Conservation (phyloP, 2,329 filamentous ascomycete species). For the Paraphoma sp. region DNA sequence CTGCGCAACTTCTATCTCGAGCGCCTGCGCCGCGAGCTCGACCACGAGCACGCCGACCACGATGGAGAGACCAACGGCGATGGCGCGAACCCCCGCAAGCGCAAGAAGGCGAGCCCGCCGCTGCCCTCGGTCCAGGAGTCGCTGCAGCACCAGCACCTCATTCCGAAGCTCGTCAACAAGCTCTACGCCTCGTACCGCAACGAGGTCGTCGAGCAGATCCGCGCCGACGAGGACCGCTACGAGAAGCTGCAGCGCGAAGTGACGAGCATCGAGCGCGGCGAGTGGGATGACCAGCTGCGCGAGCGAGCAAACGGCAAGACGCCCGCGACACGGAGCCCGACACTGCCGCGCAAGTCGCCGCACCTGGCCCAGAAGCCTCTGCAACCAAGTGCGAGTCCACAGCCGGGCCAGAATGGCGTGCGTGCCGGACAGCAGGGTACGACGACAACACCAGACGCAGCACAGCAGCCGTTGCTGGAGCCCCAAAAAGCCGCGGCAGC, state of each 20-base stretch:
- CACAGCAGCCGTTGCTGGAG: slow-evolving; percentile 12
- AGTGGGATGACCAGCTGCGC: slow-evolving; percentile 55
- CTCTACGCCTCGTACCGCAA: slow-evolving; percentile 79
- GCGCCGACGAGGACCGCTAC: slow-evolving; percentile 74
- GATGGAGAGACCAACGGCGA: slow-evolving; percentile 46
- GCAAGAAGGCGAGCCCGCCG: slow-evolving; percentile 70
- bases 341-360: slow-evolving; percentile 33
- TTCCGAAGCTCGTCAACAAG: slow-evolving; percentile 74
- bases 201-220: slow-evolving; percentile 71
- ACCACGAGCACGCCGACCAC: slow-evolving; percentile 56
- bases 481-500: slow-evolving; percentile 5
- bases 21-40: slow-evolving; percentile 76
- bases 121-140: slow-evolving; percentile 71
- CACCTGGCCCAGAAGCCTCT: slow-evolving; percentile 24
- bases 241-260: slow-evolving; percentile 71
- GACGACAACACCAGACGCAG: slow-evolving; percentile 12
- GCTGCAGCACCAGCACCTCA: slow-evolving; percentile 68
- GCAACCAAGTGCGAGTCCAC: slow-evolving; percentile 14
- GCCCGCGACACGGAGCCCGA: slow-evolving; percentile 31
- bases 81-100: slow-evolving; percentile 65
- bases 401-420: slow-evolving; percentile 12
- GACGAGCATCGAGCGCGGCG: slow-evolving; percentile 68
- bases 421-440: slow-evolving; percentile 9
- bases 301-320: slow-evolving; percentile 30
- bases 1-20: slow-evolving; percentile 80